Percentiles rank a stretch among this genome's conserved stretches.
Evolutionary conservation across 2,329 filamentous ascomycete species (phyloP).

Genomic region (Sporothrix pallida): DNA sequence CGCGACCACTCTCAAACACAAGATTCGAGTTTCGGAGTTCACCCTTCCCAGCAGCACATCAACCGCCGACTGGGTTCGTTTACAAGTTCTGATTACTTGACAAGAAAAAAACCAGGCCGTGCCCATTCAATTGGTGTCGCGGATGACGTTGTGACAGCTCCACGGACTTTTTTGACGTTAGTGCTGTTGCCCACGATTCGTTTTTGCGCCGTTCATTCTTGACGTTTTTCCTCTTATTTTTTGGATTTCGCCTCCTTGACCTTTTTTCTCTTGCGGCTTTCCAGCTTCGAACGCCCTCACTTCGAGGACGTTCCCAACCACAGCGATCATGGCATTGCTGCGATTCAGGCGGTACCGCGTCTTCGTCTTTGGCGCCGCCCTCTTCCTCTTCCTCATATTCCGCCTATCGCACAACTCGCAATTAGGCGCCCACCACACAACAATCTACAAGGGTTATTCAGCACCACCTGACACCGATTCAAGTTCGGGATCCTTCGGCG

Average conservation of each 20-base stretch:
- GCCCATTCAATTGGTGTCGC: conserved; percentile 14
- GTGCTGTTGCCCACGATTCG: neutral
- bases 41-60: conserved; percentile 21
- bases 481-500: neutral
- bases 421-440: conserved; percentile 41
- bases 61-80: conserved; percentile 14
- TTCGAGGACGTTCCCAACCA: neutral
- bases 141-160: conserved; percentile 21
- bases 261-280: neutral
- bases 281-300: neutral
- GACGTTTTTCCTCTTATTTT: neutral
- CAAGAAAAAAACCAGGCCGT: neutral
- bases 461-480: conserved; percentile 22
- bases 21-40: conserved; percentile 27
- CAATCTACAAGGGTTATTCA: conserved; percentile 37
- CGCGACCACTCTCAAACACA: conserved; percentile 28
- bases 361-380: conserved; percentile 61
- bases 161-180: neutral
- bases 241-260: neutral
- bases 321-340: conserved; percentile 48
- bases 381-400: conserved; percentile 62
- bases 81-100: neutral
- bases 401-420: conserved; percentile 53
- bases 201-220: neutral
- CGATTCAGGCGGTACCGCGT: conserved; percentile 67